These are phyloP conservation scores for Trypanosoma lewisi DNA, from an alignment of 208 protist species.

Conservation along the genomic window DNA sequence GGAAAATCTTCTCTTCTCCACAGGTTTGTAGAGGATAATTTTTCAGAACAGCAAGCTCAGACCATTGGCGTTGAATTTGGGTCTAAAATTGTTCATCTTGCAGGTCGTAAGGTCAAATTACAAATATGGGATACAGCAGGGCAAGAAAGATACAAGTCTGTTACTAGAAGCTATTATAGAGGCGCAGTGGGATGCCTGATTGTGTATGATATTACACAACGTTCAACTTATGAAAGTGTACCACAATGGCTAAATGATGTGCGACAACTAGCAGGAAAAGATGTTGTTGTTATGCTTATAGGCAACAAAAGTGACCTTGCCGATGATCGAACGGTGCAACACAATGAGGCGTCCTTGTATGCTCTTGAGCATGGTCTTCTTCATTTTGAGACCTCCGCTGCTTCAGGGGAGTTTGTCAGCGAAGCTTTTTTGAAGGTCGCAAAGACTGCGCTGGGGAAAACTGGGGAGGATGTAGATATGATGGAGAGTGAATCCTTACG, in stretches of 20 bases:
- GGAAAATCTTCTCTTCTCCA: constrained; percentile 97
- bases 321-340: constrained; percentile 82
- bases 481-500: neutral
- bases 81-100: constrained; percentile 92
- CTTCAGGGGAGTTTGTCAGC: constrained; percentile 92
- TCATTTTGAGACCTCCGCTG: constrained; percentile 90
- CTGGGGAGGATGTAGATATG: constrained; percentile 15
- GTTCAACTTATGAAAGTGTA: constrained; percentile 94
- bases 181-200: constrained; percentile 97
- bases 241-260: constrained; percentile 96
- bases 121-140: constrained; percentile 98
- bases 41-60: constrained; percentile 92
- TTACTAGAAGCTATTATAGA: constrained; percentile 96
- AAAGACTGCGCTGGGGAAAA: constrained; percentile 38
- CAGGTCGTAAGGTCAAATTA: constrained; percentile 93
- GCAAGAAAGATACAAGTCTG: constrained; percentile 98
- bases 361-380: constrained; percentile 90
- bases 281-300: constrained; percentile 87
- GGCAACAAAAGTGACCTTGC: constrained; percentile 94
- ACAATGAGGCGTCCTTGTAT: constrained; percentile 94
- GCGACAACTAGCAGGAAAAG: constrained; percentile 88
- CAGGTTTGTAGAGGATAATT: constrained; percentile 96
- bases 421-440: constrained; percentile 92
- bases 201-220: constrained; percentile 98
- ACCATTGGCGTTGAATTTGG: constrained; percentile 99